Base-by-base conservation (phyloP, 2,329 filamentous ascomycete species). In the Pseudocercospora musae region DNA sequence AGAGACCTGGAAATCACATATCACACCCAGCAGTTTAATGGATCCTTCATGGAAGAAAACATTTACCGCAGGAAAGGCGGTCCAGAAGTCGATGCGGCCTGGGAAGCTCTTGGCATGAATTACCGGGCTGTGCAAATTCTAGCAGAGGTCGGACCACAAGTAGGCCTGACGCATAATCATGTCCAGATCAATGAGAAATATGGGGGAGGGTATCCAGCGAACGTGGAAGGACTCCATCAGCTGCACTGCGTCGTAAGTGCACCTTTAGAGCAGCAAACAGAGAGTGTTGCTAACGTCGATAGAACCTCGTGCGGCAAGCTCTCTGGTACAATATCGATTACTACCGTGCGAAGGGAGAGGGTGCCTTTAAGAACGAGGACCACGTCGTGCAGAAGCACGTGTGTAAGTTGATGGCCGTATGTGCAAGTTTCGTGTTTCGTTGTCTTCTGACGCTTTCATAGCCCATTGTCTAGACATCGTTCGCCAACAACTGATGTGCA, bases 401-500 rank as follows among this genome's bases (percentile, higher is more conserved):
- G 66, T 84, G 85, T 87, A 76, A 73, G 83, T 79, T 29, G 10
- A 6, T 5, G 7, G 4, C 6, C 58, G 3, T 20, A 13, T 1
- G 11, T 21, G 10, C 15, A 27, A 44, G 42, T n/a, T n/a, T n/a
- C n/a, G n/a, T n/a, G n/a, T n/a, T n/a, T n/a, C n/a, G n/a, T n/a
- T n/a, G n/a, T 44, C 15, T 11, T 33, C 64, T 66, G 29, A 66
- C 31, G 6, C 10, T 27, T 25, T 18, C n/a, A 20, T 27, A 83
- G 81, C 81, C 5, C 85, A 88, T 63, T 88, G 86, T 62, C 76
- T 88, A 31, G 86, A 88, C 65, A 84, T 84, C 5, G 66, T 88
- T 55, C 82, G 86, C 0, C 86, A 89, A 70, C 82, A 86, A n/a
- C 78, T 89, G 11, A 87, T 88, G 84, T 88, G 86, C 73, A 84